Conservation (phyloP, 805 yeast genomes). For the Priceomyces medius region DNA sequence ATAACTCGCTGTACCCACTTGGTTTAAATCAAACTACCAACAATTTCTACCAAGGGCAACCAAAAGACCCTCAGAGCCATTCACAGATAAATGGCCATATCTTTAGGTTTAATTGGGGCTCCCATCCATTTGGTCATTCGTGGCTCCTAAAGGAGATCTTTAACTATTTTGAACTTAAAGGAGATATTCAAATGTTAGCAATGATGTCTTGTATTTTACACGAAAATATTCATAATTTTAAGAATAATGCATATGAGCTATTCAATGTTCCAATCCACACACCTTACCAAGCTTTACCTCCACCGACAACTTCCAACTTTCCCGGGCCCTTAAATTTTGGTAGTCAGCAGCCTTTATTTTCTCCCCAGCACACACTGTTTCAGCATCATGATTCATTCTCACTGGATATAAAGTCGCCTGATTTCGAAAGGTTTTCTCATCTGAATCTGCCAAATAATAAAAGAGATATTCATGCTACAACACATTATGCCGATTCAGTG, state of each 20-base stretch:
- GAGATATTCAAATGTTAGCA: constrained; percentile 86
- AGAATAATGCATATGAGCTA: constrained; percentile 15
- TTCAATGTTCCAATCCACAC: constrained; percentile 46
- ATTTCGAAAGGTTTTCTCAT: not conserved
- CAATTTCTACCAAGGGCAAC: constrained; percentile 8
- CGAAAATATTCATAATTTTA: constrained; percentile 35
- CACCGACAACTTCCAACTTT: constrained; percentile 24
- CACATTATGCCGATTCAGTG: constrained; percentile 16
- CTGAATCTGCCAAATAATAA: not conserved
- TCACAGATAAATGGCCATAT: constrained; percentile 10
- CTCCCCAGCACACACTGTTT: not conserved
- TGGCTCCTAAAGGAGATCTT: constrained; percentile 66
- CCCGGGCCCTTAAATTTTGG: no score
- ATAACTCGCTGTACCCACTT: not conserved
- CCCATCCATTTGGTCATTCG: constrained; percentile 70
- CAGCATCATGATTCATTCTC: constrained; percentile 3
- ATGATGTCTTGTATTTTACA: constrained; percentile 75
- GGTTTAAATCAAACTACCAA: not conserved
- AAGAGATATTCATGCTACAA: not conserved
- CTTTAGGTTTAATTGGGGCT: constrained; percentile 65
- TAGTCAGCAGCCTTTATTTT: constrained; percentile 10
- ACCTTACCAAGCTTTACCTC: constrained; percentile 40
- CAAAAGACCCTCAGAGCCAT: constrained; percentile 9
- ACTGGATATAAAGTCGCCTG: constrained; percentile 3
- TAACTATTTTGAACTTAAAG: constrained; percentile 57